Base-by-base conservation (phyloP, 768 basidiomycete genomes). In the Kwoniella sp. region DNA sequence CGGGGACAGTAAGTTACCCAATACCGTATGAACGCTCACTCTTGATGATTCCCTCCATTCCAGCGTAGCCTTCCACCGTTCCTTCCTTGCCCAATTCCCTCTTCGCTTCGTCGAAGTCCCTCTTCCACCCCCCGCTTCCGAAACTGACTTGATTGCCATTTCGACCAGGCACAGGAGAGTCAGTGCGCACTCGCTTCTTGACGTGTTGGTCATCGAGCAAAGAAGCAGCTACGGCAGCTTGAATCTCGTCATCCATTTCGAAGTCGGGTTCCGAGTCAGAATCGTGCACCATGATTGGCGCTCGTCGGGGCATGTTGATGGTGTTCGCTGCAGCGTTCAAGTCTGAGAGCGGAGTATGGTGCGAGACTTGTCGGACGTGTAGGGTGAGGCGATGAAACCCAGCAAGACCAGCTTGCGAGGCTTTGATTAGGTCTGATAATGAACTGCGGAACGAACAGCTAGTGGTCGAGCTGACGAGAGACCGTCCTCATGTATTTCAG, bases 41-140 rank as follows among this genome's bases (percentile, higher is more conserved):
- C 22, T 40, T 30, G 0, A 72, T 52, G 2, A 27, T 57, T 13
- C 56, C 68, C 22, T 55, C 24, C 66, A 73, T 68, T n/a, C 71
- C 71, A 3, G 56, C 71, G 53, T 69, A 73, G 5, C 71, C 71
- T 36, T 70, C 63, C 19, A 73, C 46, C 15, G 48, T 44, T 27
- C 65, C 65, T 22, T 27, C 13, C 27, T 47, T 29, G 0, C 40
- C 67, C 58, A 46, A 60, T 47, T 36, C 37, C 26, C 26, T 15
- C 55, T 54, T 58, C 36, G 61, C 65, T 2, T 10, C n/a, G 22
- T 27, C 17, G 10, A 55, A 55, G 58, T 72, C 68, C 30, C 46
- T 61, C 48, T 60, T 62, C 71, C 71, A 73, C 15, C 27, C 56
- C 26, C 56, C 44, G 21, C 54, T 29, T 17, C 64, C 61, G 6